Percentiles rank a stretch among this genome's conserved stretches.
phyloP scores from a whole-genome alignment of 441 rosid genomes.

The Arabidopsis hybrid region DNA sequence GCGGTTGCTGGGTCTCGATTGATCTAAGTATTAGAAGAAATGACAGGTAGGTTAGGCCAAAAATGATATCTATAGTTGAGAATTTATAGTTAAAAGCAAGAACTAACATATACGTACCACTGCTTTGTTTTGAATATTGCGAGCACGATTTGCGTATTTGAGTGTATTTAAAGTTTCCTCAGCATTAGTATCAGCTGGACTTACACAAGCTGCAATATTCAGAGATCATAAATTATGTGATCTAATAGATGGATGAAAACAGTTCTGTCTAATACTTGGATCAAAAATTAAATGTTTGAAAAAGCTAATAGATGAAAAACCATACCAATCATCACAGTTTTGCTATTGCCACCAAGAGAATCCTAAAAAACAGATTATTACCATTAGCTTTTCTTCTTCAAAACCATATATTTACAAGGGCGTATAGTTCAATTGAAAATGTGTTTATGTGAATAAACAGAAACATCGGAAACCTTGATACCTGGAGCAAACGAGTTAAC shows the following conservation, averaged over 20 bases:
- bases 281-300: slow-evolving; percentile 10
- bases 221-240: slow-evolving; percentile 2
- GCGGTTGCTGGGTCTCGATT: slow-evolving; percentile 92
- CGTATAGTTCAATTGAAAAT: slow-evolving; percentile 6
- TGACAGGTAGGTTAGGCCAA: slow-evolving; percentile 13
- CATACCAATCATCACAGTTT: slow-evolving; percentile 98
- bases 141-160: slow-evolving; percentile 97
- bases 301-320: slow-evolving; percentile 5
- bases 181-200: slow-evolving; percentile 98
- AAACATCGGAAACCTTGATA: slow-evolving; percentile 23
- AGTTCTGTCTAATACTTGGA: neutral
- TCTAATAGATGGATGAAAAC: neutral
- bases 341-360: slow-evolving; percentile 98
- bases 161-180: slow-evolving; percentile 96
- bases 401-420: neutral
- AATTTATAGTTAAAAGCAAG: slow-evolving; percentile 19
- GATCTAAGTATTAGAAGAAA: slow-evolving; percentile 51
- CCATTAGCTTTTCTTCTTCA: slow-evolving; percentile 22
- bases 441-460: neutral
- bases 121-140: slow-evolving; percentile 97
- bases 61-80: neutral
- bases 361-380: slow-evolving; percentile 58
- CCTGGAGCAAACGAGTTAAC: slow-evolving; percentile 97
- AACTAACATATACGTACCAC: slow-evolving; percentile 59
- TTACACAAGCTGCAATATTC: slow-evolving; percentile 80